A percentile compares a stretch with the other conserved stretches of the same genome.
Evolutionary conservation across 2,329 filamentous ascomycete species (phyloP).

Genomic region (Botrytis medusae): DNA sequence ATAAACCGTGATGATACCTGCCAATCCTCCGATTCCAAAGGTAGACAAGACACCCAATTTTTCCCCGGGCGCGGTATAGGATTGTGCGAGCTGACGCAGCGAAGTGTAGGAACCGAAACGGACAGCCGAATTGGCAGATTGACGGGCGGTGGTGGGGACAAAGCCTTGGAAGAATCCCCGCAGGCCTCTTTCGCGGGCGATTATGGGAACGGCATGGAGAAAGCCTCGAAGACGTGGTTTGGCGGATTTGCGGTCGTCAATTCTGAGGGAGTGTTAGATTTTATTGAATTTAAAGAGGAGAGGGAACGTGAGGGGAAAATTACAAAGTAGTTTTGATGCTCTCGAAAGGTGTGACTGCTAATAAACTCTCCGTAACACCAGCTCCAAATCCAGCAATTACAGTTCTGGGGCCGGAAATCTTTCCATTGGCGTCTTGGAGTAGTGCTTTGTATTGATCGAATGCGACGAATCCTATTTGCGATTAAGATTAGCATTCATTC

Average conservation of each 20-base stretch:
- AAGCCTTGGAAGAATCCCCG: constrained; percentile 97
- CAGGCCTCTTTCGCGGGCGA: constrained; percentile 82
- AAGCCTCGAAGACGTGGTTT: constrained; percentile 90
- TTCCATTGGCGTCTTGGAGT: constrained; percentile 79
- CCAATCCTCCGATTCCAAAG: constrained; percentile 85
- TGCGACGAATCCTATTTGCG: constrained; percentile 74
- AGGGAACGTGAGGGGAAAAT: background rate
- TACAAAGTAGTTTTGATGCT: constrained; percentile 96
- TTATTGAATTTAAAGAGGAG: background rate
- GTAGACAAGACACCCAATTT: constrained; percentile 86
- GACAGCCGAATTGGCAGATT: constrained; percentile 90
- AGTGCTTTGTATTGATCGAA: constrained; percentile 92
- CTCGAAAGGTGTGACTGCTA: constrained; percentile 95
- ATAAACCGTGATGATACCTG: constrained; percentile 87
- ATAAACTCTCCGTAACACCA: constrained; percentile 86
- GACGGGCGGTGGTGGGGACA: constrained; percentile 88
- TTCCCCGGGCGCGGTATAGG: constrained; percentile 90
- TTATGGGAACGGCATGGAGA: constrained; percentile 83
- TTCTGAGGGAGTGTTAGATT: constrained; percentile 50
- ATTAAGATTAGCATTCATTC: background rate
- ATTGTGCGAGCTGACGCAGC: constrained; percentile 85
- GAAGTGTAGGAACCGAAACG: constrained; percentile 90
- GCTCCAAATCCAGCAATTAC: constrained; percentile 94
- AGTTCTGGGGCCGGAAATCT: constrained; percentile 84
- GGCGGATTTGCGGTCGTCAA: constrained; percentile 87